These are phyloP conservation scores for Eugenia klotzschiana DNA, from an alignment of 441 rosid genomes.

Conservation along the genomic window DNA sequence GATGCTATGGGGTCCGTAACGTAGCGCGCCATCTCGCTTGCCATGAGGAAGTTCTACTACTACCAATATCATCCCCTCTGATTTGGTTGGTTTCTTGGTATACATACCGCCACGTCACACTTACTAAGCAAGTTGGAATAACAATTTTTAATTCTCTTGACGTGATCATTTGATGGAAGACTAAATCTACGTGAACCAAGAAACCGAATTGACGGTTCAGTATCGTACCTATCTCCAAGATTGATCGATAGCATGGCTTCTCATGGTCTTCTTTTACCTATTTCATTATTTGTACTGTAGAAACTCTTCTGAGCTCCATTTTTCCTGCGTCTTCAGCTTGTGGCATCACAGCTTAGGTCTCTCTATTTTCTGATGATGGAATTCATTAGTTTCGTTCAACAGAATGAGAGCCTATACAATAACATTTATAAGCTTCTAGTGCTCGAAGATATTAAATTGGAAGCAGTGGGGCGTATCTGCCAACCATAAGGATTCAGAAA, in stretches of 20 bases:
- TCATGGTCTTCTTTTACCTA: too few species aligned
- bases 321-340: not conserved
- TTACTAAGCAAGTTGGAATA: not conserved
- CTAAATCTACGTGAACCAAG: not conserved
- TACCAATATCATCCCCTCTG: not conserved
- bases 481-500: slow-evolving; percentile 2
- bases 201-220: not conserved
- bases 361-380: not conserved
- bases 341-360: not conserved
- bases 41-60: not conserved
- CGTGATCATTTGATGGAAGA: not conserved
- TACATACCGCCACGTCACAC: not conserved
- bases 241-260: not conserved
- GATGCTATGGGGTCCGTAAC: not conserved
- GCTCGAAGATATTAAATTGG: too few species aligned
- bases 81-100: not conserved
- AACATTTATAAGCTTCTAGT: not conserved
- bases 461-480: not conserved
- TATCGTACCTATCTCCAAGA: not conserved
- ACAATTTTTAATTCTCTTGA: not conserved
- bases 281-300: not conserved
- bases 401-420: too few species aligned
- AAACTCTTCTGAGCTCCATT: not conserved
- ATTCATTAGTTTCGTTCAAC: not conserved
- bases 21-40: not conserved